A percentile compares a stretch with the other conserved stretches of the same genome.
Evolutionary conservation across 106 monocot species (phyloP).

Genomic region (Hemerocallis citrina): DNA sequence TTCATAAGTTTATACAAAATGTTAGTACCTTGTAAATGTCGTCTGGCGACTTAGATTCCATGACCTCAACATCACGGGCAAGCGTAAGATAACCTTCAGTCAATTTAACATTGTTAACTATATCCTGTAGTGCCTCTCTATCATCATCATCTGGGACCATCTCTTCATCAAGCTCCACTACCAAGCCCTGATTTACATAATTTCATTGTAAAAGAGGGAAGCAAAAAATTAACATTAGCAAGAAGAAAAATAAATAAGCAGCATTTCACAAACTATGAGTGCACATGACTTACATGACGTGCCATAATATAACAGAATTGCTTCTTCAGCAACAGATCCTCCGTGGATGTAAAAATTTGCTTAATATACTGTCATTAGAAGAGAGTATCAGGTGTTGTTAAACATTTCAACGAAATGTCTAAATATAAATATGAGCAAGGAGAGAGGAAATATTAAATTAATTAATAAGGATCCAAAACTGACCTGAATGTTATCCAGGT

Average conservation of each 20-base stretch:
- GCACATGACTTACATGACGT: constrained; percentile 96
- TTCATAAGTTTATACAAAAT: too few relatives aligned
- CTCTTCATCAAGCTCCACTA: constrained; percentile 72
- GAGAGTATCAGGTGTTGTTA: not conserved
- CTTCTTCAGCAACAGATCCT: constrained; percentile 77
- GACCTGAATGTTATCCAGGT: constrained; percentile 79
- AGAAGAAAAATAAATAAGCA: too few relatives aligned
- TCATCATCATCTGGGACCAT: constrained; percentile 73
- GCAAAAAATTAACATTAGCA: constrained; percentile 1
- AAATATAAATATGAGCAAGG: not conserved
- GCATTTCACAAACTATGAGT: too few relatives aligned
- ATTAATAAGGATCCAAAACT: not conserved
- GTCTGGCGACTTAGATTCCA: constrained; percentile 97
- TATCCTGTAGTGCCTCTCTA: constrained; percentile 76
- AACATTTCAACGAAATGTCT: not conserved
- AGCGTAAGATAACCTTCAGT: constrained; percentile 97
- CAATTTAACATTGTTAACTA: constrained; percentile 73
- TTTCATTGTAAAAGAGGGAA: not conserved
- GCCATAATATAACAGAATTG: constrained; percentile 93
- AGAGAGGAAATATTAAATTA: too few relatives aligned
- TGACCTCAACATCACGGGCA: constrained; percentile 98
- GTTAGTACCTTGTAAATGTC: constrained; percentile 89
- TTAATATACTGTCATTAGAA: constrained; percentile 61
- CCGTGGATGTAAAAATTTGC: constrained; percentile 62
- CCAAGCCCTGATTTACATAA: constrained; percentile 44